Base-by-base conservation (phyloP, 345 rosid genomes). In the Gossypium turneri region DNA sequence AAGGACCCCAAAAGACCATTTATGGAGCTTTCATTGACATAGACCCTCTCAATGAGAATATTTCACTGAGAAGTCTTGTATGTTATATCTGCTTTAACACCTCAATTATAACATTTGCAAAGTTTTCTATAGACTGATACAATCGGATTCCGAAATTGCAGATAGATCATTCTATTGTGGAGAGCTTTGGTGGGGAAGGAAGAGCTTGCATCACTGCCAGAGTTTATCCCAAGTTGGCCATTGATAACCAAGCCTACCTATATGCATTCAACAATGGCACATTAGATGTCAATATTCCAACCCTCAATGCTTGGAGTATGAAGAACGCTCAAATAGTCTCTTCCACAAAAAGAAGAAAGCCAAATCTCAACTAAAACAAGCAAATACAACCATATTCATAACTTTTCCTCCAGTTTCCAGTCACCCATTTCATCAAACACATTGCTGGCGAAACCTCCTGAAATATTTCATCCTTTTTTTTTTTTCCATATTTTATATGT, bases 121-220 rank as follows among this genome's bases (percentile, higher is more conserved):
- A 51, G 56, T 51, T 51, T 51, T 51, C 56, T 51, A 16, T 15
- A 51, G 5, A 15, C 56, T 15, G 7, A 51, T 51, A 51, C 19
- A 51, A 4, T 51, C 52, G 15, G 7, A 4, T 13, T 16, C n/a
- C 19, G 2, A 15, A 51, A 51, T 72, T 41, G 16, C 53, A 72
- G 75, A 55, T 72, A 12, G 75, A 72, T 56, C 75, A 56, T 47
- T 73, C 76, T 3, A 50, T 73, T 5, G 24, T 73, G 48, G 76
- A 73, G 57, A 73, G 68, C 76, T 86, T 88, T 19, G 90, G 81
- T 48, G 91, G 78, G 17, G 63, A 85, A 75, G 91, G 92, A 55
- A 90, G 44, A 77, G 77, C 63, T 69, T 85, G 85, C 79, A 87
- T 90, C 64, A 90, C 90, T 4, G 84, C 88, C 27, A 84, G 95